Percentiles rank a stretch among this genome's conserved stretches.
Evolutionary conservation across 768 basidiomycete species (phyloP).

Genomic region (Hysterangium stoloniferum): DNA sequence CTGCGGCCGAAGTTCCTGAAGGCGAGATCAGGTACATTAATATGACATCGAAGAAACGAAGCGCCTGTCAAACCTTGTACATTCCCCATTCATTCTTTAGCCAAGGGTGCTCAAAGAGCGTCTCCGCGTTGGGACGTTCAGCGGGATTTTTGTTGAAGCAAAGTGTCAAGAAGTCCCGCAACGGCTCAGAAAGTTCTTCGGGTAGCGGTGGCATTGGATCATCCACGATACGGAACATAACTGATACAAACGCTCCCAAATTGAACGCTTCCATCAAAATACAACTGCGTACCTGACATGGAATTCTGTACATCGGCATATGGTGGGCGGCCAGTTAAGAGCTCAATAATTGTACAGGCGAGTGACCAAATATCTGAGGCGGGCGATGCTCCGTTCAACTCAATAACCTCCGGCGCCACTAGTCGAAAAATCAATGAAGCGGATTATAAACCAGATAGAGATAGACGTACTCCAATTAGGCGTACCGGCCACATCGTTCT

Average conservation of each 20-base stretch:
- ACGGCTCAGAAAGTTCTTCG: constrained; percentile 62
- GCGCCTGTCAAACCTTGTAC: constrained; percentile 50
- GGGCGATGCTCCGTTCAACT: constrained; percentile 86
- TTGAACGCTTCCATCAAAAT: neutral
- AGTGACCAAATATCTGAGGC: constrained; percentile 96
- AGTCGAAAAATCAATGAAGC: constrained; percentile 4
- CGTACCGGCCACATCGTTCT: constrained; percentile 80
- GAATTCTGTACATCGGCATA: constrained; percentile 84
- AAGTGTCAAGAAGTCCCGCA: constrained; percentile 71
- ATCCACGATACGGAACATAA: constrained; percentile 97
- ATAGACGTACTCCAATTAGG: constrained; percentile 81
- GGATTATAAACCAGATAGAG: neutral
- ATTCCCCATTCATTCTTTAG: constrained; percentile 70
- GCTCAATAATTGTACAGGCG: constrained; percentile 90
- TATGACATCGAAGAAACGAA: neutral
- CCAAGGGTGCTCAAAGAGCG: constrained; percentile 89
- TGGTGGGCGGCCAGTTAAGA: constrained; percentile 87
- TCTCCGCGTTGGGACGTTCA: constrained; percentile 75
- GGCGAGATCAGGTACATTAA: constrained; percentile 2
- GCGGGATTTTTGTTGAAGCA: constrained; percentile 89
- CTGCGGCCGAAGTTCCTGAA: constrained; percentile 75
- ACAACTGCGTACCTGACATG: constrained; percentile 64
- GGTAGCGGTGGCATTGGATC: constrained; percentile 86
- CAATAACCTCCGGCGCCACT: constrained; percentile 97
- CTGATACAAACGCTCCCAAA: constrained; percentile 31